Conservation (phyloP, 2,329 filamentous ascomycete species). For the Arthrobotrys musiformis region DNA sequence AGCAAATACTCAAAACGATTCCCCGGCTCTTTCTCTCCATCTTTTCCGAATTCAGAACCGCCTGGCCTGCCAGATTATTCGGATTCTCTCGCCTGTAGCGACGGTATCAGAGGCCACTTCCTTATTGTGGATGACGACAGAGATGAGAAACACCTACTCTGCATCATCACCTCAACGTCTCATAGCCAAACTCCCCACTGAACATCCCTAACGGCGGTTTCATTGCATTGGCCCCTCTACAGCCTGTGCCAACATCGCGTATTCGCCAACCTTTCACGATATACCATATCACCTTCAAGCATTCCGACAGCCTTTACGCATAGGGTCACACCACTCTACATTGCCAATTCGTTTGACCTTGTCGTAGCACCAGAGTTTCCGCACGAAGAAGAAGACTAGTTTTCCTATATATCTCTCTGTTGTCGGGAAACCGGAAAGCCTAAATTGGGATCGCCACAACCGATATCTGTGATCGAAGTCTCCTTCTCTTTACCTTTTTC, state of each 20-base stretch:
- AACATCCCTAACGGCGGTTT: constrained; percentile 35
- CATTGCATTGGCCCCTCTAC: constrained; percentile 12
- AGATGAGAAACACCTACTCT: constrained; percentile 53
- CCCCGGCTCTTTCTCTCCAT: not conserved
- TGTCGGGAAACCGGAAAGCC: constrained; percentile 21
- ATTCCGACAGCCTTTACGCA: constrained; percentile 37
- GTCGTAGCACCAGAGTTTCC: constrained; percentile 44
- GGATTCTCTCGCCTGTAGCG: constrained; percentile 41
- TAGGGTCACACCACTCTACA: constrained; percentile 37
- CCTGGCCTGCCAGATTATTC: constrained; percentile 11
- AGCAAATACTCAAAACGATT: not conserved
- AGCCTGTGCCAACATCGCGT: constrained; percentile 9
- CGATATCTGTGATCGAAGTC: constrained; percentile 20
- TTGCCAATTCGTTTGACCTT: constrained; percentile 35
- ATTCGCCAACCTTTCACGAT: constrained; percentile 4
- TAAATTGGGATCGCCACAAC: not conserved
- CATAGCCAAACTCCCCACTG: constrained; percentile 40
- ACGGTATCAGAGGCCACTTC: constrained; percentile 34
- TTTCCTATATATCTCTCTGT: constrained; percentile 1
- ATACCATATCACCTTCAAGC: not conserved
- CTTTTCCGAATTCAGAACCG: not conserved
- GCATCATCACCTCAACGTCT: constrained; percentile 53
- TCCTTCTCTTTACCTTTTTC: not conserved
- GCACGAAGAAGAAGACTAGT: not conserved
- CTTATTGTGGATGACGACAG: constrained; percentile 52